Base-by-base conservation (phyloP, 108 stramenopile species). In the Conticribra guillardii region DNA sequence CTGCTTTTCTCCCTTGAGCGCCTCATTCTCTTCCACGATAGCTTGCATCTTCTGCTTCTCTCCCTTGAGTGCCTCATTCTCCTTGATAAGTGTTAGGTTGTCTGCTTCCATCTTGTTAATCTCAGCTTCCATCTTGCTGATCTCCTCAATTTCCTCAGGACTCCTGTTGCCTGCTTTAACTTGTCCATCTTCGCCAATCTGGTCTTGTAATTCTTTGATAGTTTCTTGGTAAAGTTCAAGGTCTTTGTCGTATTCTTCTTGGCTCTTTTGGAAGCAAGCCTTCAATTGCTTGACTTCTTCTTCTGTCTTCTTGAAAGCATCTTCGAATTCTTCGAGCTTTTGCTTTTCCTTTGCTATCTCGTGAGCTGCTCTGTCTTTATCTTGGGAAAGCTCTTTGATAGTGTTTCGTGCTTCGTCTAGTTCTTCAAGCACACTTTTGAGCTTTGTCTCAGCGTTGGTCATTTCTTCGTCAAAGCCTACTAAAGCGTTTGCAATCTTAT, bases 381-480 rank as follows among this genome's bases (percentile, higher is more conserved):
- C 37, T 21, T 46, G 22, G 11, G 33, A 46, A 1, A 61, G 33
- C 18, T 54, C 60, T 15, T 62, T 44, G 7, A 57, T 54, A 14
- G 54, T 69, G n/a, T n/a, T 57, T 33, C 49, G 55, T 34, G 68
- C 70, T 19, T 33, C 45, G 30, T 78, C 76, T 21, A 78, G 69
- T 54, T 70, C 57, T 22, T 71, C 64, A 44, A 62, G 19, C 14
- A 67, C 52, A 50, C 65, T 66, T 11, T 67, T 71, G 37, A 79
- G 50, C 44, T 71, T 71, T n/a, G 52, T 33, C 34, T 71, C 77
- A 0, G 77, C 77, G 60, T 54, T 71, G 0, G 53, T 67, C 65
- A 79, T 66, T 54, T 79, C 77, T 18, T 71, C 65, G 30, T 79
- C 77, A 51, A 79, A 79, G 16, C 77, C 70, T 15, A 52, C 18